Percentiles rank a stretch among this genome's conserved stretches.
Conservation (phyloP, 495 filamentous ascomycete genomes). For the Endocarpon pusillum region DNA sequence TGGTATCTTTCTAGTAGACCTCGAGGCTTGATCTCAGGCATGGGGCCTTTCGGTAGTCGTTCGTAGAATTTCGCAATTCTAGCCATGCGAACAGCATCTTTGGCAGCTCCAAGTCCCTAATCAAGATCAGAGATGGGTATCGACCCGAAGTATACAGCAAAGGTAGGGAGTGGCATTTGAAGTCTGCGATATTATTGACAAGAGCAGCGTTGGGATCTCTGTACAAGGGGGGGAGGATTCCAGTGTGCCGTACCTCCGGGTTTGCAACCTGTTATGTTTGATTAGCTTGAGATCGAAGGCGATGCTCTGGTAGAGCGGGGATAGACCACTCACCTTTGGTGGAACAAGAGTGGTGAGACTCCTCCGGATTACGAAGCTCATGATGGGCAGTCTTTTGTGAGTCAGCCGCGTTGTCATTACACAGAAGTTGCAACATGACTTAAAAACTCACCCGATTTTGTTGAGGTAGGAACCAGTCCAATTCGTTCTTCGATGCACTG, state of each 20-base stretch:
- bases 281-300: conserved; percentile 13
- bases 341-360: conserved; percentile 95
- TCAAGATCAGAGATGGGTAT: no score
- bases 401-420: conserved; percentile 17
- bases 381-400: no score
- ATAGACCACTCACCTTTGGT: conserved; percentile 67
- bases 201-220: no score
- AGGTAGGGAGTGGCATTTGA: conserved; percentile 11
- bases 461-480: no score
- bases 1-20: conserved; percentile 79
- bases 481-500: no score
- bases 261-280: no score
- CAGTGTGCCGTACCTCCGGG: no score
- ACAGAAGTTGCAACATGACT: conserved; percentile 8
- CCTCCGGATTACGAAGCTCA: conserved; percentile 80
- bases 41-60: conserved; percentile 79
- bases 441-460: no score
- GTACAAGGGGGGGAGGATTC: conserved; percentile 10
- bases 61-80: conserved; percentile 96
- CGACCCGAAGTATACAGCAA: no score
- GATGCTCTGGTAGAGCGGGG: conserved; percentile 3
- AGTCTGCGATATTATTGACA: no score
- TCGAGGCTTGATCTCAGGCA: conserved; percentile 59
- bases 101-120: conserved; percentile 77
- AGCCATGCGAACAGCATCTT: conserved; percentile 91